phyloP scores from a whole-genome alignment of 495 filamentous ascomycete species.

The Pyronema omphalodes region DNA sequence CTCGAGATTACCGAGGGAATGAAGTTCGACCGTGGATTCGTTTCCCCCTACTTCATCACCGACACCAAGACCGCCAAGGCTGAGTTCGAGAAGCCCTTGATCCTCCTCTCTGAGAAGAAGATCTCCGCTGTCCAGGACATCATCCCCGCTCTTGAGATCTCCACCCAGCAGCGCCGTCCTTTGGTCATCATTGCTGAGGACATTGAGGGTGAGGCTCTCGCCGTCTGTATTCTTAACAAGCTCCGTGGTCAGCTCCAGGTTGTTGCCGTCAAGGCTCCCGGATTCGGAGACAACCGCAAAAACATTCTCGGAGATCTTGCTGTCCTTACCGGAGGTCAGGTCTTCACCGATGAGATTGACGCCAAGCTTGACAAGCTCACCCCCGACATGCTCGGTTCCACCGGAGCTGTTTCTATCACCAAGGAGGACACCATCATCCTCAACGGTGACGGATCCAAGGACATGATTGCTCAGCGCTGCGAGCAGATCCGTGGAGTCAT shows the following conservation, averaged over 20 bases:
- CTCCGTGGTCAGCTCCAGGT: constrained; percentile 98
- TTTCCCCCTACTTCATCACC: constrained; percentile 99
- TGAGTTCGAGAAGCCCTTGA: constrained; percentile 97
- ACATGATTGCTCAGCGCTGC: constrained; percentile 80
- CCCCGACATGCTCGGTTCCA: constrained; percentile 86
- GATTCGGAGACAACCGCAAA: constrained; percentile 99
- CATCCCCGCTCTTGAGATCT: constrained; percentile 90
- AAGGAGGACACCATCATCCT: constrained; percentile 99
- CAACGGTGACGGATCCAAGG: constrained; percentile 94
- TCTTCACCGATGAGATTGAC: constrained; percentile 96
- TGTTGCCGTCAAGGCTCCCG: constrained; percentile 93
- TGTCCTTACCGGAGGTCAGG: constrained; percentile 86
- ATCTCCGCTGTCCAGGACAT: constrained; percentile 97
- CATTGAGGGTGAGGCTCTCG: constrained; percentile 94
- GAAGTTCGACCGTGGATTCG: constrained; percentile 96
- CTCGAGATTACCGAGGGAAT: constrained; percentile 98
- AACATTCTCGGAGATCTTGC: constrained; percentile 92
- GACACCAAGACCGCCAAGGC: constrained; percentile 96
- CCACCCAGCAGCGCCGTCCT: constrained; percentile 83
- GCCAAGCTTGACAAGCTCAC: constrained; percentile 97
- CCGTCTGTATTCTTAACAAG: constrained; percentile 98
- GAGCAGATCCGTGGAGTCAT: constrained; percentile 98
- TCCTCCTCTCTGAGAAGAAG: constrained; percentile 99
- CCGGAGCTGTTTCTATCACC: constrained; percentile 96
- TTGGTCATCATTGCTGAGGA: constrained; percentile 98